These are phyloP conservation scores for Dacryopinax spathularia DNA, from an alignment of 768 basidiomycete genomes.

Conservation along the genomic window DNA sequence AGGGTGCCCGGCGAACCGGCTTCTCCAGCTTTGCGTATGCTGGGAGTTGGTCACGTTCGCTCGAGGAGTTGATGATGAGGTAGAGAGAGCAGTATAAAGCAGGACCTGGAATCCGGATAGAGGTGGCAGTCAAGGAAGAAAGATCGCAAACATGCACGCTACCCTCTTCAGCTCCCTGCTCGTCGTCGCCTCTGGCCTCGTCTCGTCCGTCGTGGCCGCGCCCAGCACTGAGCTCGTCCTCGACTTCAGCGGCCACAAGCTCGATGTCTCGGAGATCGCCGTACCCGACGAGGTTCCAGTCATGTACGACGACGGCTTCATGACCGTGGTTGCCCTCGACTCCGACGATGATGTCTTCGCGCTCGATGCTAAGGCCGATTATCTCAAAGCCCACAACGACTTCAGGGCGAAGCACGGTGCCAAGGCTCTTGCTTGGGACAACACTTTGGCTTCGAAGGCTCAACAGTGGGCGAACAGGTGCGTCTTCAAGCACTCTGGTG, in stretches of 20 bases:
- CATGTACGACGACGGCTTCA: not conserved
- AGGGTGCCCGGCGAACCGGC: no score
- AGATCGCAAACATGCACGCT: not conserved
- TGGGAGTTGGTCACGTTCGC: no score
- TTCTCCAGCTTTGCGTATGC: no score
- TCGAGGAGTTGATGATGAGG: no score
- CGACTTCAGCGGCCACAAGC: not conserved
- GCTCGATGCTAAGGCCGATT: slow-evolving; percentile 21
- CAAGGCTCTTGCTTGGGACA: slow-evolving; percentile 45
- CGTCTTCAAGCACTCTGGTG: slow-evolving; percentile 53
- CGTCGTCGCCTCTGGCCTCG: not conserved
- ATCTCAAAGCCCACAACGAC: slow-evolving; percentile 48
- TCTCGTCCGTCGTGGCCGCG: not conserved
- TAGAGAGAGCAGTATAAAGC: not conserved
- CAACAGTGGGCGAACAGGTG: slow-evolving; percentile 57
- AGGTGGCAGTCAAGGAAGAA: not conserved
- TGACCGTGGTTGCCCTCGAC: not conserved
- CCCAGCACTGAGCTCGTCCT: not conserved
- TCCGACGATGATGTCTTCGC: slow-evolving; percentile 32
- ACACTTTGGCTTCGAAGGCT: slow-evolving; percentile 45
- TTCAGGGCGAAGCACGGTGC: slow-evolving; percentile 54
- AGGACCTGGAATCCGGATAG: not conserved
- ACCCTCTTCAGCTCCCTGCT: not conserved
- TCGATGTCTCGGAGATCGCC: not conserved
- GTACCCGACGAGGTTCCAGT: not conserved